These are phyloP conservation scores for Trichosanthes cucumerina DNA, from an alignment of 306 rosid genomes.

Conservation along the genomic window DNA sequence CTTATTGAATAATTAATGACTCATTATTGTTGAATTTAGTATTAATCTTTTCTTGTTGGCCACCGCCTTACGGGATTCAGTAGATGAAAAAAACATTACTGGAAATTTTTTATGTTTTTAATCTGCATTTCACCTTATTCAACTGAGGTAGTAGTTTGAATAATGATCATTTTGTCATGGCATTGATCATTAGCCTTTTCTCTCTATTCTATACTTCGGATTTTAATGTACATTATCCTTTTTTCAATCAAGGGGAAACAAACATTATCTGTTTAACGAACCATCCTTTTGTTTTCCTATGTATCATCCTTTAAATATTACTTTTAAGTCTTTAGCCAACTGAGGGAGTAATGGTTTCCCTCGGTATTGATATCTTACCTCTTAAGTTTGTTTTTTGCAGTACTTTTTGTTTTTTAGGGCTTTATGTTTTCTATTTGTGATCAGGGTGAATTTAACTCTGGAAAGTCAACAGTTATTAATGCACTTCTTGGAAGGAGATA, in stretches of 20 bases:
- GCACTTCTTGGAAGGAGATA: slow-evolving; percentile 93
- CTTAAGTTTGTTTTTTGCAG: not conserved
- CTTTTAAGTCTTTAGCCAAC: not conserved
- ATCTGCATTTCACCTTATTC: not conserved
- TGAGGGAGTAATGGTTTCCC: not conserved
- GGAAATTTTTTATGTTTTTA: not conserved
- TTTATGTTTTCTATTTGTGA: slow-evolving; percentile 13
- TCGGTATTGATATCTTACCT: not conserved
- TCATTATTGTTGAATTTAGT: not conserved
- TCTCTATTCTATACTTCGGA: not conserved
- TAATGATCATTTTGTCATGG: not conserved
- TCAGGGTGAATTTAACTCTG: slow-evolving; percentile 98
- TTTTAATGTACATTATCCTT: not conserved
- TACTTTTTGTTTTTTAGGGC: not conserved
- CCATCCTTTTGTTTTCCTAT: not conserved
- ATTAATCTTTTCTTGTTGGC: not conserved
- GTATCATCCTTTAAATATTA: not conserved
- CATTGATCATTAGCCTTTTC: not conserved
- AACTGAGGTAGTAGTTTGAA: not conserved
- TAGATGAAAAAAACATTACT: not conserved
- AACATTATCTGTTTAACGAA: too few species aligned
- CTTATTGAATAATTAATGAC: not conserved
- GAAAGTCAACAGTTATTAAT: slow-evolving; percentile 91
- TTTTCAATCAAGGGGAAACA: too few species aligned
- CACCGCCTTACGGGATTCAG: not conserved